Evolutionary conservation across 225 moss, liverwort and hornwort genomes (phyloP).

Genomic region (Thuidium tamariscinum): DNA sequence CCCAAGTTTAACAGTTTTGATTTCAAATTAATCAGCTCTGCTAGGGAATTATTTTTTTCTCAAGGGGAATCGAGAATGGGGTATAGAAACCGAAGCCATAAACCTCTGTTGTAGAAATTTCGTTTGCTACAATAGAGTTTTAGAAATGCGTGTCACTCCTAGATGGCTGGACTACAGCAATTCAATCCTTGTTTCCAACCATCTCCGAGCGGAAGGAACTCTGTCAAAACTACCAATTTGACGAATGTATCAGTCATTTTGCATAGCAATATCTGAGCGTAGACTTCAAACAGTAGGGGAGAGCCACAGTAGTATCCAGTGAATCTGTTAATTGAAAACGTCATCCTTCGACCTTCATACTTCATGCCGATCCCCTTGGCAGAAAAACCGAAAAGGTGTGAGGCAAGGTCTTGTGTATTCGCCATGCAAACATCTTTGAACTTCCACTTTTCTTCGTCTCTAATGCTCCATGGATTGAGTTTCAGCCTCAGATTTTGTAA

Average conservation of each 20-base stretch:
- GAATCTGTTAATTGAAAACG: background rate
- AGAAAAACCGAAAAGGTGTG: background rate
- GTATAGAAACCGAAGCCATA: background rate
- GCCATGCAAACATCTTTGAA: background rate
- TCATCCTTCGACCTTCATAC: background rate
- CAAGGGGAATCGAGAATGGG: background rate
- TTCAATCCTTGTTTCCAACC: background rate
- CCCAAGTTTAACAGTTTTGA: background rate
- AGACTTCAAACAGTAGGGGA: background rate
- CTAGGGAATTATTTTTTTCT: background rate
- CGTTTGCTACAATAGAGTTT: background rate
- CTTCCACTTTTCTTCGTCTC: background rate
- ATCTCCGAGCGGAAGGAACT: background rate
- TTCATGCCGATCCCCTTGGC: background rate
- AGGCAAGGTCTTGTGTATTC: background rate
- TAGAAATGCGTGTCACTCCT: background rate
- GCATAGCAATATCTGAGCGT: background rate
- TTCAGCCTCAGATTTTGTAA: background rate
- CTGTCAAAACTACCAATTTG: background rate
- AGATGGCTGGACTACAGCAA: background rate
- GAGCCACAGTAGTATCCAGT: too few species aligned
- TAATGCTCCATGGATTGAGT: background rate
- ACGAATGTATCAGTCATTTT: background rate
- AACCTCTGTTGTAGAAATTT: background rate
- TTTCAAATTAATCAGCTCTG: background rate